A percentile compares a stretch with the other conserved stretches of the same genome.
These are phyloP conservation scores for Monosporozyma servazzii DNA, from an alignment of 805 yeast genomes.

Conservation along the genomic window DNA sequence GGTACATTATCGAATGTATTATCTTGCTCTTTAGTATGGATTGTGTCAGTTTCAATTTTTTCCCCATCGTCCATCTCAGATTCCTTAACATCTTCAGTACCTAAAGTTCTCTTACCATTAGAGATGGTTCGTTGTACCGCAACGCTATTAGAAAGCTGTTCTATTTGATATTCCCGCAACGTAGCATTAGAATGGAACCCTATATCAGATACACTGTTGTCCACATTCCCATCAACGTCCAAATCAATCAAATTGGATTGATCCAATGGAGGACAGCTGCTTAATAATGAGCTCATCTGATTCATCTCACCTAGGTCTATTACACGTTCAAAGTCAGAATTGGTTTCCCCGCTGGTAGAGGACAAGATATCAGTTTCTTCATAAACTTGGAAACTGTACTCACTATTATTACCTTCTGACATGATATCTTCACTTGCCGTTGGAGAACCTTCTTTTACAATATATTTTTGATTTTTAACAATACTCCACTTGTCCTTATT, in stretches of 20 bases:
- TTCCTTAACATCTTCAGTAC: neutral
- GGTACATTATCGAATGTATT: no score
- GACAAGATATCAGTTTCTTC: conserved; percentile 17
- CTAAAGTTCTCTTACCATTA: neutral
- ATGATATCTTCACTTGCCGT: neutral
- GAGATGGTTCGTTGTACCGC: neutral
- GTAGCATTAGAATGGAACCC: neutral
- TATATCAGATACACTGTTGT: neutral
- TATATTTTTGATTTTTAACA: neutral
- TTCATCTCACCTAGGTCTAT: neutral
- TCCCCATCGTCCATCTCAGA: neutral
- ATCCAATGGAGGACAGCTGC: neutral
- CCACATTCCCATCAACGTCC: neutral
- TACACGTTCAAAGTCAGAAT: neutral
- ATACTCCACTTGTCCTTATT: conserved; percentile 1
- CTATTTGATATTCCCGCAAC: neutral
- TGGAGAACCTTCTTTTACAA: neutral
- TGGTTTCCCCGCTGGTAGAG: conserved; percentile 14
- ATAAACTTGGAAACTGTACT: neutral
- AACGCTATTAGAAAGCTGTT: neutral
- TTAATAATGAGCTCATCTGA: neutral
- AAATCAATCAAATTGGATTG: neutral
- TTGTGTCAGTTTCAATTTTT: no score
- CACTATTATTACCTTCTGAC: neutral
- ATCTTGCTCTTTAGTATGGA: neutral